phyloP scores from a whole-genome alignment of 805 yeast species.

The Candida railenensis region DNA sequence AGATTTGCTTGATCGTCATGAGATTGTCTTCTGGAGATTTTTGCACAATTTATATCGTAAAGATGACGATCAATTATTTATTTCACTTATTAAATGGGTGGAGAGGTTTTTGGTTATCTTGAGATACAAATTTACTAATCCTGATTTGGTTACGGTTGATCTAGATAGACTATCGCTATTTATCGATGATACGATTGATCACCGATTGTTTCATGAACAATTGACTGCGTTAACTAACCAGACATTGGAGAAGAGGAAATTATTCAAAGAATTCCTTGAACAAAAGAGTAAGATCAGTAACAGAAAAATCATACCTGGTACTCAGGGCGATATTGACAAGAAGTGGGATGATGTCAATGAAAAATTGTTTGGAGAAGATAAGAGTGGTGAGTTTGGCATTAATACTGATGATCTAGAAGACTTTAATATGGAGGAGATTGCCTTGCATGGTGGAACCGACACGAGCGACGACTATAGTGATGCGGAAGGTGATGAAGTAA shows the following conservation, averaged over 20 bases:
- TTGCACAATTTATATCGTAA: conserved; percentile 79
- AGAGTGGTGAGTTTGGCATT: conserved; percentile 8
- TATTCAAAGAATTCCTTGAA: conserved; percentile 35
- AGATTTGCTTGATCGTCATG: conserved; percentile 66
- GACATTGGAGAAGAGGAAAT: conserved; percentile 34
- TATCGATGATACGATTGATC: conserved; percentile 24
- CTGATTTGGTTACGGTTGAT: conserved; percentile 43
- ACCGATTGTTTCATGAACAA: conserved; percentile 33
- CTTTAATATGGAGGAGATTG: conserved; percentile 29
- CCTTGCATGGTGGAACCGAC: background rate
- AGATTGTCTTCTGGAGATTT: conserved; percentile 68
- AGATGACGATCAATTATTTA: conserved; percentile 71
- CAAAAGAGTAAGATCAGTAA: conserved; percentile 19
- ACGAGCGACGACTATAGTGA: background rate
- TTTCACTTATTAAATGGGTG: conserved; percentile 72
- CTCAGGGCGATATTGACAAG: conserved; percentile 22
- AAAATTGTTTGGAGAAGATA: conserved; percentile 19
- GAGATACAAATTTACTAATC: conserved; percentile 53
- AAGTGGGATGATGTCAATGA: conserved; percentile 48
- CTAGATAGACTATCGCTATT: conserved; percentile 22
- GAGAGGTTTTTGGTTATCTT: conserved; percentile 62
- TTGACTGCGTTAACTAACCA: conserved; percentile 38
- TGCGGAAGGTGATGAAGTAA: conserved; percentile 12
- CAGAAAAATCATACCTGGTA: conserved; percentile 5
- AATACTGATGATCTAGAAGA: conserved; percentile 42